Conservation (phyloP, 192 early-diverging fungal genomes). For the Podila verticillata region DNA sequence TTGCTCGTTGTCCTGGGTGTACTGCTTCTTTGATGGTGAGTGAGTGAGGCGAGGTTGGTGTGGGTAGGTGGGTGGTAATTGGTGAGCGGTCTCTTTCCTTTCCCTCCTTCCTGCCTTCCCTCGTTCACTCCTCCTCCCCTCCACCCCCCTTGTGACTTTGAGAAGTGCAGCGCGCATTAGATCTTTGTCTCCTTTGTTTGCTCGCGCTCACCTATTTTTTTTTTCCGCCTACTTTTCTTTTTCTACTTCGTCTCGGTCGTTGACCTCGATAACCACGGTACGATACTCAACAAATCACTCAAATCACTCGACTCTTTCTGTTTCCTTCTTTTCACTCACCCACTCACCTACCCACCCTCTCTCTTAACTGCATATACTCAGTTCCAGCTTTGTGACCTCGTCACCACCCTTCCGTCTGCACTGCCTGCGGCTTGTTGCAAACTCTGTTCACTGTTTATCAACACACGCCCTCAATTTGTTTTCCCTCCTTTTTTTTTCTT, state of each 20-base stretch:
- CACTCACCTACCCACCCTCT: too few relatives aligned
- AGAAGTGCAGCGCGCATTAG: too few relatives aligned
- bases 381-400: not conserved
- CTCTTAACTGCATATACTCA: too few relatives aligned
- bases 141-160: not conserved
- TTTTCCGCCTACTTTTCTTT: not conserved
- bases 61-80: too few relatives aligned
- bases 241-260: not conserved
- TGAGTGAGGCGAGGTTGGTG: too few relatives aligned
- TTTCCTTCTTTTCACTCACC: not conserved
- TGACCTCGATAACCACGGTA: not conserved
- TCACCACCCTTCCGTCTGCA: too few relatives aligned
- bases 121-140: not conserved
- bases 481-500: not conserved
- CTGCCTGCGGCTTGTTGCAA: not conserved
- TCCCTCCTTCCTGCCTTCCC: not conserved
- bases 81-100: too few relatives aligned
- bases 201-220: constrained; percentile 3
- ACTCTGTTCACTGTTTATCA: not conserved
- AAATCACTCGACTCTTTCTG: too few relatives aligned
- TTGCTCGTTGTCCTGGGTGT: too few relatives aligned
- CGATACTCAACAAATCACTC: too few relatives aligned
- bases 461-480: not conserved
- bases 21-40: too few relatives aligned
- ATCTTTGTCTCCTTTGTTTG: not conserved